Evolutionary conservation across 306 rosid species (phyloP).

Genomic region (Pterocarpus macrocarpus): DNA sequence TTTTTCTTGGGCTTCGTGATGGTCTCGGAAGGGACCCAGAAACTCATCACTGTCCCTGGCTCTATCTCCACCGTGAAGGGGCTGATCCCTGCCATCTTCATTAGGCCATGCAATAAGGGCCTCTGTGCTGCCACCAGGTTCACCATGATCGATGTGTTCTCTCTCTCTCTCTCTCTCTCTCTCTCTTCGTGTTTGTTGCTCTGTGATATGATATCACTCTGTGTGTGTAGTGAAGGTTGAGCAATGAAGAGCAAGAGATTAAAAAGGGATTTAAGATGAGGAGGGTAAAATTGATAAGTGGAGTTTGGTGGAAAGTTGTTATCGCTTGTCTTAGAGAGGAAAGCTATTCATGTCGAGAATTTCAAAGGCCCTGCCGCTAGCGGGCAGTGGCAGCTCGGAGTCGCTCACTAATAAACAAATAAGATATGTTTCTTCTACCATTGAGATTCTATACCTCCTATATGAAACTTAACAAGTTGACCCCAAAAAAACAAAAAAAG

Average conservation of each 20-base stretch:
- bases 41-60: conserved; percentile 78
- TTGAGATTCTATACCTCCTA: too few relatives aligned
- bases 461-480: too few relatives aligned
- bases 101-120: conserved; percentile 70
- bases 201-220: not conserved
- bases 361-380: not conserved
- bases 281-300: not conserved
- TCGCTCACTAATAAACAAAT: not conserved
- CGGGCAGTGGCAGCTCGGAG: not conserved
- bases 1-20: conserved; percentile 61
- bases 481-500: too few relatives aligned
- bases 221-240: not conserved
- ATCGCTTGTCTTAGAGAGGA: conserved; percentile 14
- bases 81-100: conserved; percentile 88
- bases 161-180: conserved; percentile 1
- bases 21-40: conserved; percentile 81
- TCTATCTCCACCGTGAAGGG: conserved; percentile 80
- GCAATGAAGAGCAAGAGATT: not conserved
- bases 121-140: conserved; percentile 77
- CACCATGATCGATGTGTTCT: conserved; percentile 60
- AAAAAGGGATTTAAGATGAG: not conserved
- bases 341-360: conserved; percentile 1
- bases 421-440: too few relatives aligned
- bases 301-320: conserved; percentile 66
- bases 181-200: not conserved